phyloP scores from a whole-genome alignment of 768 basidiomycete species.

The Lactarius evosmus region DNA sequence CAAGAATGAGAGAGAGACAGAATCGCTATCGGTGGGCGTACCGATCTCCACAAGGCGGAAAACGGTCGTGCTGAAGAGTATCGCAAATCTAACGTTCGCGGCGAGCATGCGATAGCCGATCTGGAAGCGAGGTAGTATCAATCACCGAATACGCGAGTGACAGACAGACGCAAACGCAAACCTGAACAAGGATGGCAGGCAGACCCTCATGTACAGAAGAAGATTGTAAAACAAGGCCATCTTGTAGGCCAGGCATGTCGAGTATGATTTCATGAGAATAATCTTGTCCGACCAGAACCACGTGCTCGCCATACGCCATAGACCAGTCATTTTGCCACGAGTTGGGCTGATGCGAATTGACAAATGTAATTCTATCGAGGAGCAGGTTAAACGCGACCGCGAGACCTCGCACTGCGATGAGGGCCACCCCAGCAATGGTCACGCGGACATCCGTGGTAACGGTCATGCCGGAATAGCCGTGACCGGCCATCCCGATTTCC shows the following conservation, averaged over 20 bases:
- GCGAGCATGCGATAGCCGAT: slow-evolving; percentile 18
- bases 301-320: slow-evolving; percentile 5
- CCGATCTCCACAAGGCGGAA: slow-evolving; percentile 20
- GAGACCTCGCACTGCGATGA: slow-evolving; percentile 13
- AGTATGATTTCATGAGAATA: slow-evolving; percentile 2
- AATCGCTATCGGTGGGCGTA: not conserved
- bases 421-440: not conserved
- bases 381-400: not conserved
- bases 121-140: not conserved
- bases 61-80: slow-evolving; percentile 10
- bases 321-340: slow-evolving; percentile 21
- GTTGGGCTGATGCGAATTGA: slow-evolving; percentile 9
- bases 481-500: slow-evolving; percentile 12
- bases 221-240: slow-evolving; percentile 11
- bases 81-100: slow-evolving; percentile 12
- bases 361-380: not conserved
- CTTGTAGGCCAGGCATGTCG: slow-evolving; percentile 9
- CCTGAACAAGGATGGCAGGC: slow-evolving; percentile 17
- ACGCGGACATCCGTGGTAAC: slow-evolving; percentile 11
- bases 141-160: not conserved
- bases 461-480: slow-evolving; percentile 5
- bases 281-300: slow-evolving; percentile 16
- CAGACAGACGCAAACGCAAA: not conserved
- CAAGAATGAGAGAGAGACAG: not conserved
- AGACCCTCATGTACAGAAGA: slow-evolving; percentile 17